Conservation (phyloP, 257 asterid species). For the Forsythia suspensa region DNA sequence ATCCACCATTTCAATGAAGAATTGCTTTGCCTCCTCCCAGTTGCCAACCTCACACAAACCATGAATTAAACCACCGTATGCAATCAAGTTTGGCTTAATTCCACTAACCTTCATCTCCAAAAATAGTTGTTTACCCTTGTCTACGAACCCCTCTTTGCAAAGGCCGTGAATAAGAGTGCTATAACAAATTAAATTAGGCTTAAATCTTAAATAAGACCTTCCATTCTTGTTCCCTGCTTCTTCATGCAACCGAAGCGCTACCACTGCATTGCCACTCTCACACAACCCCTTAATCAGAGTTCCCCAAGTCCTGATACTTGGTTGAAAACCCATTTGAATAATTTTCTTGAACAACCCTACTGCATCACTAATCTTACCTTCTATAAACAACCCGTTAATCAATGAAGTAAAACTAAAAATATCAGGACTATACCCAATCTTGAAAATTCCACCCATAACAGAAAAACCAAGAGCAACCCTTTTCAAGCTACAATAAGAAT, state of each 20-base stretch:
- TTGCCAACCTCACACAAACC: conserved; percentile 53
- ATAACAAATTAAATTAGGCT: conserved; percentile 59
- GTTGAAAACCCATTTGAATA: conserved; percentile 42
- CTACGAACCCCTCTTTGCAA: conserved; percentile 59
- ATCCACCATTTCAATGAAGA: conserved; percentile 63
- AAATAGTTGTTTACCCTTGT: conserved; percentile 50
- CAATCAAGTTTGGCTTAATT: conserved; percentile 54
- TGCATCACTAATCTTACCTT: conserved; percentile 50
- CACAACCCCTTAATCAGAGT: conserved; percentile 65
- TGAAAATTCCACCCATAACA: conserved; percentile 55
- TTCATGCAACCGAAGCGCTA: conserved; percentile 54
- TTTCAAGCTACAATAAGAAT: conserved; percentile 52
- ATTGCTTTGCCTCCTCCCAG: conserved; percentile 55
- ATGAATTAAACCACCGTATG: conserved; percentile 45
- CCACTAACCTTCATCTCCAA: conserved; percentile 60
- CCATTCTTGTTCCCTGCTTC: conserved; percentile 39
- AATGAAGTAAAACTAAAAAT: conserved; percentile 51
- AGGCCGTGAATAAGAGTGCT: conserved; percentile 58
- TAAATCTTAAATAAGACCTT: conserved; percentile 34
- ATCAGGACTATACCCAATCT: conserved; percentile 62
- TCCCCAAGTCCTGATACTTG: conserved; percentile 56
- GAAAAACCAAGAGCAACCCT: conserved; percentile 44
- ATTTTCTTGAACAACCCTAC: conserved; percentile 46
- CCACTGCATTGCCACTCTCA: conserved; percentile 58
- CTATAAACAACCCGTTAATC: conserved; percentile 65